Percentiles rank a stretch among this genome's conserved stretches.
phyloP scores from a whole-genome alignment of 495 filamentous ascomycete genomes.

The Lophiostoma macrostomum region DNA sequence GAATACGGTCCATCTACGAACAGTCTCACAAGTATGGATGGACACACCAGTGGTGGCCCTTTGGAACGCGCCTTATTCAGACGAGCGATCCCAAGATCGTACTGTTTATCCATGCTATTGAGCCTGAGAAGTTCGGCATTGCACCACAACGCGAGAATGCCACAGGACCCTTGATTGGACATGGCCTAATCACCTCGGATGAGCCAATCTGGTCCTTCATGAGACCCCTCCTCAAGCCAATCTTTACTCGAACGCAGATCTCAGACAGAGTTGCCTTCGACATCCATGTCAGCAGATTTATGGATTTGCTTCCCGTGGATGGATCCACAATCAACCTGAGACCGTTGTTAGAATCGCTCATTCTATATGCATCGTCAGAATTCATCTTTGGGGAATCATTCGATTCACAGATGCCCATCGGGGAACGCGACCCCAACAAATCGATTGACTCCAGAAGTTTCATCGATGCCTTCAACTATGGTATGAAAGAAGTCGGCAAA shows the following conservation, averaged over 20 bases:
- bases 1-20: neutral
- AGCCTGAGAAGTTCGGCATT: slow-evolving; percentile 8
- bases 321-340: no score
- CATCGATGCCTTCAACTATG: no score
- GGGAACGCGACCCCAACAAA: no score
- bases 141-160: neutral
- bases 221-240: slow-evolving; percentile 53
- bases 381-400: no score
- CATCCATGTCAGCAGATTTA: no score
- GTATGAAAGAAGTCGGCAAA: no score
- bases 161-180: neutral
- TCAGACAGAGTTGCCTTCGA: slow-evolving; percentile 34
- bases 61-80: neutral
- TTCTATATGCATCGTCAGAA: no score
- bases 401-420: no score
- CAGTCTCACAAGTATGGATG: neutral
- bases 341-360: no score
- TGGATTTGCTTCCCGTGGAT: no score
- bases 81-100: neutral
- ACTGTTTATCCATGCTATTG: neutral
- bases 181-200: slow-evolving; percentile 9
- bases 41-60: slow-evolving; percentile 3
- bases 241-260: slow-evolving; percentile 53
- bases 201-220: slow-evolving; percentile 30
- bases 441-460: no score